Evolutionary conservation across 805 yeast species (phyloP).

Genomic region (Alloascoidea hylecoeti): DNA sequence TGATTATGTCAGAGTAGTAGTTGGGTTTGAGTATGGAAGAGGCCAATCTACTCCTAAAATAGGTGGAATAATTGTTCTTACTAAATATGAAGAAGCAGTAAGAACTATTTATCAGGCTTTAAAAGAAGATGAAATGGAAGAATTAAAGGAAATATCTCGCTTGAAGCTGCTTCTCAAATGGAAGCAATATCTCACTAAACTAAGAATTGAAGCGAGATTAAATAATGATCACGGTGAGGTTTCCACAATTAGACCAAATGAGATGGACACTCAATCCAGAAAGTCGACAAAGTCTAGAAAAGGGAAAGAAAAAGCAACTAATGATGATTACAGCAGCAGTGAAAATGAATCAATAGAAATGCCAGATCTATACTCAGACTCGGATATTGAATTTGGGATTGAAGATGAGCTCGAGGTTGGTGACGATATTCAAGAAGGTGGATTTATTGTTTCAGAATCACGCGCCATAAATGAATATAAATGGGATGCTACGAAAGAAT

Average conservation of each 20-base stretch:
- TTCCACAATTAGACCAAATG: conserved; percentile 9
- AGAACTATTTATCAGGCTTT: conserved; percentile 32
- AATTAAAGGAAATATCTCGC: conserved; percentile 27
- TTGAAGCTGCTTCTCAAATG: conserved; percentile 36
- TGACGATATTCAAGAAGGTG: conserved; percentile 3
- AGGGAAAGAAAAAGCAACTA: neutral
- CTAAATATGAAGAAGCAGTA: conserved; percentile 47
- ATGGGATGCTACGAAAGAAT: no score
- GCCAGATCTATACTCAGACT: neutral
- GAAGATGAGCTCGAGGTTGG: conserved; percentile 1
- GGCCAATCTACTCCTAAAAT: conserved; percentile 44
- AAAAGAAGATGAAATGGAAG: conserved; percentile 31
- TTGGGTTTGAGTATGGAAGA: conserved; percentile 64
- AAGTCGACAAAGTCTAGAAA: neutral
- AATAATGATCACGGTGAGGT: conserved; percentile 33
- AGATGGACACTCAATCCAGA: neutral
- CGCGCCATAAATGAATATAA: no score
- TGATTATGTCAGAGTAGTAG: conserved; percentile 80
- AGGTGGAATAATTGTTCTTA: conserved; percentile 66
- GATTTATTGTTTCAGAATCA: neutral
- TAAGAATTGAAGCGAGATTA: conserved; percentile 32
- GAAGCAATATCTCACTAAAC: conserved; percentile 35
- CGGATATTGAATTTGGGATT: neutral
- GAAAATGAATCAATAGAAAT: neutral
- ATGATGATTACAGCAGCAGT: neutral